phyloP scores from a whole-genome alignment of 2,329 filamentous ascomycete species.

The Podosphaera xanthii region DNA sequence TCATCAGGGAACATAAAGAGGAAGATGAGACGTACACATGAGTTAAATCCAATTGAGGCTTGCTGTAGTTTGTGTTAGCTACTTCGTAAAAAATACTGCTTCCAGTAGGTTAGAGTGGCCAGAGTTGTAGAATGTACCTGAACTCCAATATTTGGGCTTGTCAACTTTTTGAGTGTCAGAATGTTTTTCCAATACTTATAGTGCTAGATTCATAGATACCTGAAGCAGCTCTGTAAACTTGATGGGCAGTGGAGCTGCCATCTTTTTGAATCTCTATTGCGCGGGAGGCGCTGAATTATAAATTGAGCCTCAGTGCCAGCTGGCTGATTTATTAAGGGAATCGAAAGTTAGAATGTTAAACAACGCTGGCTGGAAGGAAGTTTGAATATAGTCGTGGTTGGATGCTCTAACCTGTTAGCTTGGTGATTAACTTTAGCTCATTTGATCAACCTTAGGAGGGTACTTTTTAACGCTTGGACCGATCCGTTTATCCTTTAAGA shows the following conservation, averaged over 20 bases:
- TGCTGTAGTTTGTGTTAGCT: conserved; percentile 24
- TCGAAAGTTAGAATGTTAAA: background rate
- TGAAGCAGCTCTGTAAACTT: conserved; percentile 83
- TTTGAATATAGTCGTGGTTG: background rate
- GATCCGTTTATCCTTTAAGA: too few relatives aligned
- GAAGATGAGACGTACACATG: conserved; percentile 39
- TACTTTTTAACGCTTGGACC: too few relatives aligned
- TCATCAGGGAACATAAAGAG: background rate
- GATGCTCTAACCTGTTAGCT: background rate
- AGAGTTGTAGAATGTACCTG: conserved; percentile 22
- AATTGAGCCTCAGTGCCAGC: conserved; percentile 11
- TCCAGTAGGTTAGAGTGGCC: background rate
- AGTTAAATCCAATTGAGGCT: conserved; percentile 63
- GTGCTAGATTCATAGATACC: conserved; percentile 26
- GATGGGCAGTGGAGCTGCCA: conserved; percentile 49
- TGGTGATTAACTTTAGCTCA: background rate
- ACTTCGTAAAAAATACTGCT: background rate
- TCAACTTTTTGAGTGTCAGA: conserved; percentile 22
- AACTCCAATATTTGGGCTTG: conserved; percentile 22
- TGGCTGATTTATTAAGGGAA: background rate
- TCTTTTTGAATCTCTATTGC: conserved; percentile 12
- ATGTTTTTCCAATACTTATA: conserved; percentile 11
- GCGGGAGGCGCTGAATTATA: conserved; percentile 9
- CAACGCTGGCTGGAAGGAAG: background rate
- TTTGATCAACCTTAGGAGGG: too few relatives aligned